These are phyloP conservation scores for Solanum chiquidenum DNA, from an alignment of 257 asterid genomes.

Conservation along the genomic window DNA sequence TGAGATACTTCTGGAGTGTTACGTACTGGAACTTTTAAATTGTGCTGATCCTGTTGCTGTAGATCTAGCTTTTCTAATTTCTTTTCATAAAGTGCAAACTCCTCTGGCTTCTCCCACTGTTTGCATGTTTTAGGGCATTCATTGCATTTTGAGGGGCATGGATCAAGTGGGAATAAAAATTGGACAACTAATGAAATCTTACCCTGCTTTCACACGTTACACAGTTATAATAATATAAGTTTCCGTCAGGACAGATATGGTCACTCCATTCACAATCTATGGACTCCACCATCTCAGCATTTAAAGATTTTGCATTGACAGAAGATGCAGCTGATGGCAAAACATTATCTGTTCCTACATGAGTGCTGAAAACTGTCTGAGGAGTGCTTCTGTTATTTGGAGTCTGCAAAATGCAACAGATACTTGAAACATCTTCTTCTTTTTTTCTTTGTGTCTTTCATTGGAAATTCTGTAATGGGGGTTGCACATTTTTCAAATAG, in stretches of 20 bases:
- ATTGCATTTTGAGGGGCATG: background rate
- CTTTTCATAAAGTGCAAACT: slow-evolving; percentile 46
- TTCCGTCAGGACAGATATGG: slow-evolving; percentile 82
- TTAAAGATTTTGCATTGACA: slow-evolving; percentile 19
- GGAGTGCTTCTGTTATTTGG: slow-evolving; percentile 32
- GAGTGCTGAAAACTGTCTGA: slow-evolving; percentile 11
- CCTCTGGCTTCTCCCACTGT: slow-evolving; percentile 92
- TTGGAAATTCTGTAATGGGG: background rate
- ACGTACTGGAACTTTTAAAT: slow-evolving; percentile 16
- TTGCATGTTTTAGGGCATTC: slow-evolving; percentile 5
- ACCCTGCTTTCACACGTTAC: slow-evolving; percentile 80
- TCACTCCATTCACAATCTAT: slow-evolving; percentile 89
- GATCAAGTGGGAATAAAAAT: background rate
- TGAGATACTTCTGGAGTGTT: slow-evolving; percentile 28
- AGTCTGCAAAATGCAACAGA: slow-evolving; percentile 27
- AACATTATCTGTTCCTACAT: slow-evolving; percentile 12
- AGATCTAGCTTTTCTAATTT: slow-evolving; percentile 40
- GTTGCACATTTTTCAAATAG: background rate
- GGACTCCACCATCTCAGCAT: slow-evolving; percentile 23
- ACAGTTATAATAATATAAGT: slow-evolving; percentile 66
- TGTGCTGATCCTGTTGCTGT: slow-evolving; percentile 22
- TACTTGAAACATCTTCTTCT: background rate
- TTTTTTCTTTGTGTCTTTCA: background rate
- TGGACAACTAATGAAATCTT: slow-evolving; percentile 2
- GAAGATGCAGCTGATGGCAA: slow-evolving; percentile 17